phyloP scores from a whole-genome alignment of 768 basidiomycete species.

The Pleurotus cornucopiae region DNA sequence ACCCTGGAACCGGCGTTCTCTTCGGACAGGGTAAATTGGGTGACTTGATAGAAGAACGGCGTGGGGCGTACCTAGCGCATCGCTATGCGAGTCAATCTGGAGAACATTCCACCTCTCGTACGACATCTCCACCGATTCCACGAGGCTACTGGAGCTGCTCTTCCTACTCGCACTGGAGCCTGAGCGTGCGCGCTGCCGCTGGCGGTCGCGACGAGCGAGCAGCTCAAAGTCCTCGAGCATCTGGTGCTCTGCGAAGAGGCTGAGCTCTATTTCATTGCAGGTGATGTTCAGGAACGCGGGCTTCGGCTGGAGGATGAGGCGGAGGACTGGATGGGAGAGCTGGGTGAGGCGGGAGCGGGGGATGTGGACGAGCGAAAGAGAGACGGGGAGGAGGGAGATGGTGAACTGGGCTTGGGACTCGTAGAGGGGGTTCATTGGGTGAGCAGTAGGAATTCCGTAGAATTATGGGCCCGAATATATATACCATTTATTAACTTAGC shows the following conservation, averaged over 20 bases:
- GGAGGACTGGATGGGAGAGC: constrained; percentile 58
- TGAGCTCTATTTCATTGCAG: constrained; percentile 77
- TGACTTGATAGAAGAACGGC: constrained; percentile 6
- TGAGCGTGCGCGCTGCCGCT: constrained; percentile 36
- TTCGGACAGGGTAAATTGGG: constrained; percentile 20
- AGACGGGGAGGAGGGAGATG: constrained; percentile 66
- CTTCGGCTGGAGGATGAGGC: constrained; percentile 62
- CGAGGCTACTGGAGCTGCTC: constrained; percentile 15
- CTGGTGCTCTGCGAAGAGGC: constrained; percentile 62
- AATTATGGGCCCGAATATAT: not conserved
- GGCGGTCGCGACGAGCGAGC: constrained; percentile 55
- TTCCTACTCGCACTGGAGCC: constrained; percentile 29
- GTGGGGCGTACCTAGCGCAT: constrained; percentile 52
- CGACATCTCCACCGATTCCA: constrained; percentile 63
- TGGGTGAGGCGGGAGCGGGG: constrained; percentile 62
- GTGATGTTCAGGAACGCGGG: constrained; percentile 73
- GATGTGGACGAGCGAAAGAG: constrained; percentile 70
- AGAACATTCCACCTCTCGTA: constrained; percentile 75
- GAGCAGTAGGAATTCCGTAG: not conserved
- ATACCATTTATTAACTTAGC: not conserved
- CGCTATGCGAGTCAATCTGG: constrained; percentile 77
- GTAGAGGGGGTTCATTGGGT: not conserved
- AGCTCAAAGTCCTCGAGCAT: constrained; percentile 55
- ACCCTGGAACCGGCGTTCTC: constrained; percentile 71
- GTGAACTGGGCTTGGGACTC: constrained; percentile 36